Evolutionary conservation across 2,329 filamentous ascomycete genomes (phyloP).

Genomic region (Venturia carpophila): DNA sequence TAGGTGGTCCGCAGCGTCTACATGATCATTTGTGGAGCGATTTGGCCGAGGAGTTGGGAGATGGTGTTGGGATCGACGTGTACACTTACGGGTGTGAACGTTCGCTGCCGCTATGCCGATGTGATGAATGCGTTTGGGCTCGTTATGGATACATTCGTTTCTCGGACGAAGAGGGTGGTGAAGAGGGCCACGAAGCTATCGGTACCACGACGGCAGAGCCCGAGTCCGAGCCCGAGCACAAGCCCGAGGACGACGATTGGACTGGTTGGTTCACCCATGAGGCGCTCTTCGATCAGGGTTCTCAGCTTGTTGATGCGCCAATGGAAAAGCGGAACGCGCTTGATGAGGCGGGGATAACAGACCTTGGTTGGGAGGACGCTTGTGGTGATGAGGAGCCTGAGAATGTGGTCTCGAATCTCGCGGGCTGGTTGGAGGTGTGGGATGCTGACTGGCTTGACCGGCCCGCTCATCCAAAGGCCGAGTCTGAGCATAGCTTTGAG

Average conservation of each 20-base stretch:
- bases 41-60: neutral
- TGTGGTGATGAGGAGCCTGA: neutral
- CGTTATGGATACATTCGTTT: neutral
- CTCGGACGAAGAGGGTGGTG: neutral
- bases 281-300: neutral
- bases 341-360: neutral
- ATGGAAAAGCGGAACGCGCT: neutral
- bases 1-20: neutral
- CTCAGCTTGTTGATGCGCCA: neutral
- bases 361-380: neutral
- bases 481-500: conserved; percentile 7
- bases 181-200: neutral
- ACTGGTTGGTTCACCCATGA: conserved; percentile 4
- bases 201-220: neutral
- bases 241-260: neutral
- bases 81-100: neutral
- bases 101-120: neutral
- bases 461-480: neutral
- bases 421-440: conserved; percentile 2
- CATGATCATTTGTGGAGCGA: neutral
- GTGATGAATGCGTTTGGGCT: conserved; percentile 8
- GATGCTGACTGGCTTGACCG: neutral
- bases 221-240: neutral
- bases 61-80: neutral
- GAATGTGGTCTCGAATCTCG: neutral